phyloP scores from a whole-genome alignment of 2,329 filamentous ascomycete genomes.

The Ceratocystis eucalypticola region DNA sequence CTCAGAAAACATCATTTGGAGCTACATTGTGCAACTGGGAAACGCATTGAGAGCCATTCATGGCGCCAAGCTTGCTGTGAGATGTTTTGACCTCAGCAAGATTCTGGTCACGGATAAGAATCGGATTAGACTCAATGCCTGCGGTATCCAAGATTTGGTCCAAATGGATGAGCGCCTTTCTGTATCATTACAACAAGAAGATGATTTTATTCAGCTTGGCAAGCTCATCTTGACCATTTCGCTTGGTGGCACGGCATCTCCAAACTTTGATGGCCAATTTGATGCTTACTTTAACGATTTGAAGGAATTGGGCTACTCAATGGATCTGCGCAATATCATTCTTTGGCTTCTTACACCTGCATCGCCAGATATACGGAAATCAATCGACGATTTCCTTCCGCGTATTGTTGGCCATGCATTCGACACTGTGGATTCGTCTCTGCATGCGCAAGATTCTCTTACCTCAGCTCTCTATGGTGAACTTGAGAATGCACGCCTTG shows the following conservation, averaged over 20 bases:
- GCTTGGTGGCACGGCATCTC: conserved; percentile 7
- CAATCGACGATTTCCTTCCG: conserved; percentile 64
- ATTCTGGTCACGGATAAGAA: conserved; percentile 84
- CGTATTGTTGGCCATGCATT: conserved; percentile 68
- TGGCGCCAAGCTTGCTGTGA: conserved; percentile 62
- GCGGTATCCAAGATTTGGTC: conserved; percentile 78
- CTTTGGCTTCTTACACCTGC: conserved; percentile 65
- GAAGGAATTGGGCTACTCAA: conserved; percentile 61
- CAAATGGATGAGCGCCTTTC: conserved; percentile 60
- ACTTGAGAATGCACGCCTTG: conserved; percentile 77
- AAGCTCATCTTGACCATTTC: conserved; percentile 64
- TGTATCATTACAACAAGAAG: conserved; percentile 65
- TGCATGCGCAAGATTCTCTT: conserved; percentile 67
- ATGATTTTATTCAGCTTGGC: conserved; percentile 76
- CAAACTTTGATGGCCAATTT: conserved; percentile 9
- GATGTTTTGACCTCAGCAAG: conserved; percentile 76
- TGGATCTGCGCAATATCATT: conserved; percentile 64
- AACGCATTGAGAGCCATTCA: conserved; percentile 83
- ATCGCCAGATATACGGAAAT: conserved; percentile 44
- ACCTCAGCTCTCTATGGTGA: conserved; percentile 61
- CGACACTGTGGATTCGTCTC: conserved; percentile 58
- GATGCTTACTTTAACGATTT: conserved; percentile 53
- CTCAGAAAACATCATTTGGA: conserved; percentile 69
- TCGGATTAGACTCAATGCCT: conserved; percentile 74
- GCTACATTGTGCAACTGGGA: conserved; percentile 81